Evolutionary conservation across 306 rosid species (phyloP), one percentile per base, ranked within the genome.

Genomic region (Inga laurina): DNA sequence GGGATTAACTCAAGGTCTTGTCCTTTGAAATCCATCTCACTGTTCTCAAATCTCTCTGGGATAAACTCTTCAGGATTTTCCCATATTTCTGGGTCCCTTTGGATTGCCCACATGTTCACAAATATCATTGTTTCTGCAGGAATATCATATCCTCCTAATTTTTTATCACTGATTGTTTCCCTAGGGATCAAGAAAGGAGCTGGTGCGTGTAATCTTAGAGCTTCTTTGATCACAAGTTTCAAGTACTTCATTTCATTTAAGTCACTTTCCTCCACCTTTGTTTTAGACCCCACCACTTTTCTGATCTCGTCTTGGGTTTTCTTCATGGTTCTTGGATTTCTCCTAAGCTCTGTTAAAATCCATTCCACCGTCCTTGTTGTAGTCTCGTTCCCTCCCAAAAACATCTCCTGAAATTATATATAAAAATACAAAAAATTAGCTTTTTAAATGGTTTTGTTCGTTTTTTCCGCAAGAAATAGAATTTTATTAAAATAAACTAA

Each of bases 121-220:
- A n/a, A n/a, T 72, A 72, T 13, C 37, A n/a, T 4, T 44, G 76
- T 72, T 44, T 72, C 44, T 3, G 75, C 7, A 4, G 75, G 75
- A 43, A 71, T 41, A n/a, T 43, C 35, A 0, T 81, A 88, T 1
- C 88, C 88, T 22, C 79, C 83, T 1, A 88, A 7, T 13, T 88
- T 72, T 0, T 61, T 65, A 8, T 54, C 21, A 0, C 3, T 21
- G 0, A 19, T 10, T 72, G 91, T 80, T 75, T 82, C 62, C 19
- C 91, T 74, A 39, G 88, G 86, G 3, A 77, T 11, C 44, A 84
- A 15, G 1, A 84, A 80, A 45, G 89, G 89, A 32, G 7, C 34
- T 2, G 92, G 82, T 15, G 91, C 82, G 34, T 87, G 94, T 6
- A 87, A 44, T 22, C 93, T 86, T 2, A 88, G n/a, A 56, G 68